Evolutionary conservation across 192 early-diverging fungal species (phyloP), one percentile per base, ranked within the genome.

Genomic region (Chytriomyces sp.): DNA sequence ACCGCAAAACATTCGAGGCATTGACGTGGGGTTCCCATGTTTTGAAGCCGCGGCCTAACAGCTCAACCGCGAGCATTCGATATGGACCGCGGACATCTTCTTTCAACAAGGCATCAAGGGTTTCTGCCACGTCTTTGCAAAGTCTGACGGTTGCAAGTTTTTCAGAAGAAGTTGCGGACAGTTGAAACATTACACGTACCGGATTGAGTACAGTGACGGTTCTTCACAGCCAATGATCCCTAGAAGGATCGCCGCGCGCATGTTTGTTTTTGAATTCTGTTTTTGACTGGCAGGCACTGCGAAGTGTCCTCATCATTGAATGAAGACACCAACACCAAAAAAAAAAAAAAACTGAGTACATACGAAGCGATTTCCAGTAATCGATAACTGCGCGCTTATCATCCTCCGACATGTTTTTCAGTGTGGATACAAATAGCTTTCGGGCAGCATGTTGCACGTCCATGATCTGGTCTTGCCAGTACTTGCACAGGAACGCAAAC

Each of bases 1-100:
- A 89, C 4, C 87, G 80, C 0, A 95, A 77, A 1, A 94, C 85
- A 6, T 79, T 82, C 10, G 90, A 78, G 0, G 89, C 86, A 70
- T 94, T 93, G 46, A 94, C 85, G 76, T 90, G 91, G 6, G 92
- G 84, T 61, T 95, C 92, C 93, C 93, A 95, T 0, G 82, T 80
- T 46, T 83, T 53, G 81, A 93, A 95, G 6, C 94, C 94, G 53
- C 85, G 82, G 0, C 91, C 91, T 0, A 95, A 69, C 5, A 96
- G 63, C 65, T 95, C 93, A 53, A 95, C 87, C 0, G 93, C 92
- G 0, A 89, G 72, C 53, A 90, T 74, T 53, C 88, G 83, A 67
- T 89, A 83, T 20, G 86, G 80, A 45, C 75, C 78, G 18, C 69
- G 70, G 16, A 64, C 82, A 13, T 88, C 86, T 75, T 93, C 93